Base-by-base conservation (phyloP, 1,284 basidiomycete genomes). In the Porodaedalea pini region DNA sequence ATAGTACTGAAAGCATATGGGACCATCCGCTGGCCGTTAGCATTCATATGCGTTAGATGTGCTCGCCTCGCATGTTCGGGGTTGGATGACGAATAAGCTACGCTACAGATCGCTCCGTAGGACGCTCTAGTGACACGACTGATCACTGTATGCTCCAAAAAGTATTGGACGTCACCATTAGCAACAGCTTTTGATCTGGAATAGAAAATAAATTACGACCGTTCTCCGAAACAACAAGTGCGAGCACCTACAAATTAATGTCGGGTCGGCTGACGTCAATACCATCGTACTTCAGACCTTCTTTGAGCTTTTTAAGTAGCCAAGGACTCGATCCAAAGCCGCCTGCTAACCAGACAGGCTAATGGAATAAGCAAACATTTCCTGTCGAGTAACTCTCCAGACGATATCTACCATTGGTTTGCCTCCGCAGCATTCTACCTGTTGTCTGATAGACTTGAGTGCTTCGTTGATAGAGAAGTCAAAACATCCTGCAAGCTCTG, bases 111-210 rank as follows among this genome's bases (percentile, higher is more conserved):
- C 44, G 89, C 85, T 19, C 87, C 87, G 65, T 89, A 90, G 78
- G 88, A 82, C 66, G 83, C 86, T 68, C 78, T 88, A 40, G 85
- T 84, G 72, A 88, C 80, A 39, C 88, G 79, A 34, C 86, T 85
- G 7, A 83, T 85, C 58, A 90, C 87, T 63, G 87, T 83, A 59
- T 89, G 86, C 65, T 90, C 88, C 61, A 85, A 86, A 69, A 87
- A 89, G 70, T 89, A 89, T 13, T 86, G 85, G 61, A 90, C 81
- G 1, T 87, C 86, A n/a, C 88, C 87, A 63, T 90, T 86, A 29
- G 88, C 87, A 4, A 90, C 88, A 6, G 86, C 87, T 68, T 90
- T 90, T 17, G 87, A 88, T 17, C 86, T 89, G 61, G 11, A 17
- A 13, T 3, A 5, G 13, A 3, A n/a, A n/a, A n/a, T n/a, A n/a